These are phyloP conservation scores for Dispira simplex DNA, from an alignment of 192 early-diverging fungal genomes.

Conservation along the genomic window DNA sequence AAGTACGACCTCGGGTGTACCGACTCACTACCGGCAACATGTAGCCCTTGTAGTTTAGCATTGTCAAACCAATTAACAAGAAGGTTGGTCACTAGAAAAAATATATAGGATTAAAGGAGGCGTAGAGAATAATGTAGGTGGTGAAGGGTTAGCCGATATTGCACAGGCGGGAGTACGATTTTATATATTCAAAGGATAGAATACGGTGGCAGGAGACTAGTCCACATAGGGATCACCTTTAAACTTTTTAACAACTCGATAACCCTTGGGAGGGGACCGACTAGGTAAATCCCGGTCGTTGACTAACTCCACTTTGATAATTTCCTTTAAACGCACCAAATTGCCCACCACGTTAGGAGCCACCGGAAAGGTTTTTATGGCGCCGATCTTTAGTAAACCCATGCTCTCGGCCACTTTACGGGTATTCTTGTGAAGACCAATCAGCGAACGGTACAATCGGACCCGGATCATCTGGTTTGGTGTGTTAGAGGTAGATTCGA, in stretches of 20 bases:
- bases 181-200: no score
- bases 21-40: slow-evolving; percentile 30
- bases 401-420: neutral
- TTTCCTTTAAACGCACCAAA: slow-evolving; percentile 3
- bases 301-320: slow-evolving; percentile 1
- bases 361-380: neutral
- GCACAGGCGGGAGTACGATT: no score
- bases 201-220: no score
- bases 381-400: neutral
- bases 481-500: no score
- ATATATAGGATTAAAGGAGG: no score
- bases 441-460: slow-evolving; percentile 1
- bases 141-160: no score
- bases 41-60: slow-evolving; percentile 2
- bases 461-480: neutral
- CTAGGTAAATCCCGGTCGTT: neutral
- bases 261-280: neutral
- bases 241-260: neutral
- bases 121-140: no score
- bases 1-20: slow-evolving; percentile 47
- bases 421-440: neutral
- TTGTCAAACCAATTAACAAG: no score
- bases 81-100: no score
- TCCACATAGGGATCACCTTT: neutral
- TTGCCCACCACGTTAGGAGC: neutral